phyloP scores from a whole-genome alignment of 805 yeast genomes.

The Pichia gijzeniarum region DNA sequence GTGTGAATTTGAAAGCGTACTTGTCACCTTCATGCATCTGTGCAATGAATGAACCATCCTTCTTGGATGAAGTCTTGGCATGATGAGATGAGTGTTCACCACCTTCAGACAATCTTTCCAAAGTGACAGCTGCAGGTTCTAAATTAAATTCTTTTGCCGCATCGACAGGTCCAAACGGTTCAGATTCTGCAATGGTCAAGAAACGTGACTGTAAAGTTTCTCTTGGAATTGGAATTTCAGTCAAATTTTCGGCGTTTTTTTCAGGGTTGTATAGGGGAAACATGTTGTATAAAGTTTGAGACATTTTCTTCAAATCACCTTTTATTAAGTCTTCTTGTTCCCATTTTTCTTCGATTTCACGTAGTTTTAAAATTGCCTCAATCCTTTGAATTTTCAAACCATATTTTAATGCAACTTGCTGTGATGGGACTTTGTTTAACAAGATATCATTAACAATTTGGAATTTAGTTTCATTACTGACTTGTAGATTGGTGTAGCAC shows the following conservation, averaged over 20 bases:
- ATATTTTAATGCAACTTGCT: slow-evolving; percentile 69
- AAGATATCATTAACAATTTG: slow-evolving; percentile 48
- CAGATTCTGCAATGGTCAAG: slow-evolving; percentile 85
- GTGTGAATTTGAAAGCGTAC: slow-evolving; percentile 64
- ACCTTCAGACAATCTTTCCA: slow-evolving; percentile 59
- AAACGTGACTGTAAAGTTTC: slow-evolving; percentile 78
- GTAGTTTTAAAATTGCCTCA: slow-evolving; percentile 76
- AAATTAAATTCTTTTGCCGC: slow-evolving; percentile 80
- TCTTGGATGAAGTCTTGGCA: slow-evolving; percentile 22
- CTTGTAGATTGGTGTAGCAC: slow-evolving; percentile 59
- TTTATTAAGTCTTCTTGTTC: slow-evolving; percentile 45
- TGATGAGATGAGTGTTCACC: slow-evolving; percentile 42
- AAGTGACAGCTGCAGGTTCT: slow-evolving; percentile 80
- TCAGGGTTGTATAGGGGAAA: slow-evolving; percentile 63
- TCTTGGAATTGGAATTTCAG: slow-evolving; percentile 90
- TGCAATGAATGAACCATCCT: slow-evolving; percentile 43
- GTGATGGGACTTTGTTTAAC: slow-evolving; percentile 49
- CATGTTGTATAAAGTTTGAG: slow-evolving; percentile 63
- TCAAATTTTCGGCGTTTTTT: slow-evolving; percentile 60
- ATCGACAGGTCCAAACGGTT: slow-evolving; percentile 93
- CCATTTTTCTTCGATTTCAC: slow-evolving; percentile 59
- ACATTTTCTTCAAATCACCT: slow-evolving; percentile 52
- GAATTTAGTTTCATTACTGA: slow-evolving; percentile 53
- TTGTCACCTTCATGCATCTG: slow-evolving; percentile 63
- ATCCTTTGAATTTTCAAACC: slow-evolving; percentile 81